Conservation (phyloP, 805 yeast genomes). For the Peterozyma xylosa region DNA sequence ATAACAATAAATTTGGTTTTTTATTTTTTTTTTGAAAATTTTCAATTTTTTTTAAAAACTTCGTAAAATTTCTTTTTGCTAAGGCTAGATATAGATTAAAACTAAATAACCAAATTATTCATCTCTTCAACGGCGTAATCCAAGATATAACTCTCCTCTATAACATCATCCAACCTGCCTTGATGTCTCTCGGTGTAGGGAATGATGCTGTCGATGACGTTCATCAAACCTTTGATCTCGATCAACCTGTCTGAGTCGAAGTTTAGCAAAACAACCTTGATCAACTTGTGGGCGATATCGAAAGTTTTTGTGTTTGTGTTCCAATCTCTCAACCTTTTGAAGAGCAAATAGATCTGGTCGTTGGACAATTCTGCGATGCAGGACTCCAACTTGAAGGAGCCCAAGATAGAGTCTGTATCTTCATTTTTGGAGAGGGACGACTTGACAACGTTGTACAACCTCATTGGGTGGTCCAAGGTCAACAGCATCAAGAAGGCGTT, state of each 20-base stretch:
- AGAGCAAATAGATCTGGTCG: constrained; percentile 51
- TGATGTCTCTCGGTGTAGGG: constrained; percentile 90
- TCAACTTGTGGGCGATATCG: constrained; percentile 70
- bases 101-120: constrained; percentile 28
- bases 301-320: constrained; percentile 81
- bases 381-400: constrained; percentile 53
- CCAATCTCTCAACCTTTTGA: constrained; percentile 88
- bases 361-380: constrained; percentile 50
- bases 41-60: too few relatives aligned
- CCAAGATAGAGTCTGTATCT: constrained; percentile 44
- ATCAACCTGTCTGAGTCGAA: constrained; percentile 49
- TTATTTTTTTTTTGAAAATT: too few relatives aligned
- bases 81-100: too few relatives aligned
- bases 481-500: constrained; percentile 83
- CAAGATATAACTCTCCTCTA: constrained; percentile 79
- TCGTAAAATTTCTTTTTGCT: too few relatives aligned
- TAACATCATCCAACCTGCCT: constrained; percentile 63
- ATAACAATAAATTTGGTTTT: too few relatives aligned
- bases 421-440: constrained; percentile 45
- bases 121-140: constrained; percentile 81
- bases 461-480: constrained; percentile 84
- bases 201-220: constrained; percentile 62
- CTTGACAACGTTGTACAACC: constrained; percentile 70
- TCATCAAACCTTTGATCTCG: constrained; percentile 61
- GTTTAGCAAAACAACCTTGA: constrained; percentile 53